These are phyloP conservation scores for Ceratocystis lukuohia DNA, from an alignment of 2,329 filamentous ascomycete species.

Conservation along the genomic window DNA sequence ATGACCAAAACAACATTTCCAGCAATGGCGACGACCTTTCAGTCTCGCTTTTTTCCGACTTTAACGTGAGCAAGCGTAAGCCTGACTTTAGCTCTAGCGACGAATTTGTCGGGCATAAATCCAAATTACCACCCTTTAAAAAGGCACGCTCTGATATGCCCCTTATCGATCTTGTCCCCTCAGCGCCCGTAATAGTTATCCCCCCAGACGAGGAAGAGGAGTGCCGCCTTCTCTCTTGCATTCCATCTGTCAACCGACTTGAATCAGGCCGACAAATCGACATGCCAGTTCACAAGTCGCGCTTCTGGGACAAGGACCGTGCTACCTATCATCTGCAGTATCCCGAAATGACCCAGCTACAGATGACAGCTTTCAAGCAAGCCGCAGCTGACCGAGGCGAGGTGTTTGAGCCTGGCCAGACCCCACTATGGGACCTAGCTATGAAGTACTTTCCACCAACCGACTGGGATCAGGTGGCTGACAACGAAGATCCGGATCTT, in stretches of 20 bases:
- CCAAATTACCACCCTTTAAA: conserved; percentile 32
- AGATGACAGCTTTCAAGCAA: conserved; percentile 42
- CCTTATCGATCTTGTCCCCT: neutral
- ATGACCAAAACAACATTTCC: conserved; percentile 3
- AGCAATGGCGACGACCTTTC: neutral
- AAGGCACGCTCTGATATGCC: conserved; percentile 37
- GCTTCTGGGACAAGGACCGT: conserved; percentile 45
- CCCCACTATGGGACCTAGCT: conserved; percentile 41
- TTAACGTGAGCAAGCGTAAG: conserved; percentile 44
- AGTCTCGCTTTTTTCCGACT: conserved; percentile 23
- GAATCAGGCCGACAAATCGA: conserved; percentile 46
- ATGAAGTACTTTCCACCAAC: conserved; percentile 45
- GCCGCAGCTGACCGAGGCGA: conserved; percentile 39
- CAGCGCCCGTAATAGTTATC: conserved; percentile 15
- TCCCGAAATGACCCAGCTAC: conserved; percentile 49
- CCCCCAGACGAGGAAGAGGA: conserved; percentile 31
- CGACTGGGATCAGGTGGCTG: conserved; percentile 20
- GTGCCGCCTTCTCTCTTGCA: conserved; percentile 33
- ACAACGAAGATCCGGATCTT: neutral
- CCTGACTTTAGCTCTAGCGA: conserved; percentile 38
- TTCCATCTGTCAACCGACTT: conserved; percentile 37
- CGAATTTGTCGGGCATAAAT: conserved; percentile 32
- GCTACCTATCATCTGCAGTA: conserved; percentile 48
- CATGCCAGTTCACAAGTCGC: conserved; percentile 40
- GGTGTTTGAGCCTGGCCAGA: conserved; percentile 39